A percentile compares a stretch with the other conserved stretches of the same genome.
Evolutionary conservation across 1,284 basidiomycete genomes (phyloP).

Genomic region (Tylopilus sp.): DNA sequence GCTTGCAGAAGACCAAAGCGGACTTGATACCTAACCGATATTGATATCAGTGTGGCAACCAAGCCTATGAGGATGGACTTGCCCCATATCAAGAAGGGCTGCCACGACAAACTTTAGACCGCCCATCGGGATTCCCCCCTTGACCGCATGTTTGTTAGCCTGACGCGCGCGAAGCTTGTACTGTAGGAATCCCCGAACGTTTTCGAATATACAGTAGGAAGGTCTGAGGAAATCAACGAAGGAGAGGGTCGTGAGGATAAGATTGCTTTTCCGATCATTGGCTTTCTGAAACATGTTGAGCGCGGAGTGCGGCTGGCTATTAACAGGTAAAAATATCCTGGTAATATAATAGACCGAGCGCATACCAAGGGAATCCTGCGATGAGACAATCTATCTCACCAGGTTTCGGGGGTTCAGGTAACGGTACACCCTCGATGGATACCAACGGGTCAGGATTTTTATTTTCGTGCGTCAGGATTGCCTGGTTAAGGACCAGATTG

Average conservation of each 20-base stretch:
- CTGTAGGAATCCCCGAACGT: slow-evolving; percentile 75
- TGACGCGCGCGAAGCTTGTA: slow-evolving; percentile 67
- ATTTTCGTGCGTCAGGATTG: slow-evolving; percentile 58
- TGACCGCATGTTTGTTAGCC: slow-evolving; percentile 56
- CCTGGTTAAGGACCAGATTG: slow-evolving; percentile 67
- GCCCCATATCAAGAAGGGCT: slow-evolving; percentile 73
- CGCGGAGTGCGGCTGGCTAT: slow-evolving; percentile 65
- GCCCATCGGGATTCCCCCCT: slow-evolving; percentile 73
- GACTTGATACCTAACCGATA: slow-evolving; percentile 69
- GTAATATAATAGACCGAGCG: background rate
- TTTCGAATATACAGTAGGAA: slow-evolving; percentile 74
- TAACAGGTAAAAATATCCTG: slow-evolving; percentile 7
- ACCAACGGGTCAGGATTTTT: slow-evolving; percentile 49
- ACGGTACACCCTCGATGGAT: slow-evolving; percentile 48
- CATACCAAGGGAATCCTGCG: slow-evolving; percentile 80
- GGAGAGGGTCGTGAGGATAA: slow-evolving; percentile 69
- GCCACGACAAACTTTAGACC: slow-evolving; percentile 73
- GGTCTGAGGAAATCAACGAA: slow-evolving; percentile 73
- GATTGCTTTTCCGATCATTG: slow-evolving; percentile 64
- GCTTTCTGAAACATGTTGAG: slow-evolving; percentile 67
- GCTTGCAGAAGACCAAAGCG: slow-evolving; percentile 74
- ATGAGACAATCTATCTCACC: slow-evolving; percentile 69
- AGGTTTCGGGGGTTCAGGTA: slow-evolving; percentile 58
- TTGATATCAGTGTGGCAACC: background rate
- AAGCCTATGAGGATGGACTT: slow-evolving; percentile 21